These are phyloP conservation scores for Fraxinus xanthoxyloides DNA, from an alignment of 305 asterid genomes.

Conservation along the genomic window DNA sequence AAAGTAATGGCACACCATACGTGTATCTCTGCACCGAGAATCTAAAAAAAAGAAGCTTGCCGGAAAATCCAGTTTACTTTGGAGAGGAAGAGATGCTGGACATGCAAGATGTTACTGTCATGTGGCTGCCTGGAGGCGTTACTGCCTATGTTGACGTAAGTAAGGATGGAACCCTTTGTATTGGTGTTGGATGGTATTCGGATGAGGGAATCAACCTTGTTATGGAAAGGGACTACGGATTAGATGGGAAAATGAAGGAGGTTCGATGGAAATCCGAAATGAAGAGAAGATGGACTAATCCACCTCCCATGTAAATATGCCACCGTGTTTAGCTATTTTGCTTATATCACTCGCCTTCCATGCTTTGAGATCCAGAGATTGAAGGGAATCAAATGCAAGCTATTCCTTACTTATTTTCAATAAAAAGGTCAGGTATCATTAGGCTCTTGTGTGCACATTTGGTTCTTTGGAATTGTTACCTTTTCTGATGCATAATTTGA, in stretches of 20 bases:
- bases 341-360: not conserved
- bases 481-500: not conserved
- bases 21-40: conserved; percentile 85
- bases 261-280: conserved; percentile 85
- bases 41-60: conserved; percentile 79
- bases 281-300: conserved; percentile 94
- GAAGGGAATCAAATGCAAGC: not conserved
- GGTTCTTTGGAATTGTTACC: not conserved
- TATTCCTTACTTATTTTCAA: not conserved
- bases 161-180: conserved; percentile 78
- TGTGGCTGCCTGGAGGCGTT: conserved; percentile 96
- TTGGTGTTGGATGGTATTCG: conserved; percentile 96
- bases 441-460: not conserved
- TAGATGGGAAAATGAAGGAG: conserved; percentile 90
- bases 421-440: not conserved
- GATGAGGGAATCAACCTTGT: conserved; percentile 90
- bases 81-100: conserved; percentile 92
- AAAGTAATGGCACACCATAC: conserved; percentile 38
- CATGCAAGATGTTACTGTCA: conserved; percentile 74
- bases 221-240: conserved; percentile 93
- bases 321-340: not conserved
- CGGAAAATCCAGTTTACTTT: conserved; percentile 61
- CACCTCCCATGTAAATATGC: conserved; percentile 67
- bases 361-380: not conserved
- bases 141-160: conserved; percentile 85